These are phyloP conservation scores for Colletotrichum plurivorum DNA, from an alignment of 2,329 filamentous ascomycete genomes.

Conservation along the genomic window DNA sequence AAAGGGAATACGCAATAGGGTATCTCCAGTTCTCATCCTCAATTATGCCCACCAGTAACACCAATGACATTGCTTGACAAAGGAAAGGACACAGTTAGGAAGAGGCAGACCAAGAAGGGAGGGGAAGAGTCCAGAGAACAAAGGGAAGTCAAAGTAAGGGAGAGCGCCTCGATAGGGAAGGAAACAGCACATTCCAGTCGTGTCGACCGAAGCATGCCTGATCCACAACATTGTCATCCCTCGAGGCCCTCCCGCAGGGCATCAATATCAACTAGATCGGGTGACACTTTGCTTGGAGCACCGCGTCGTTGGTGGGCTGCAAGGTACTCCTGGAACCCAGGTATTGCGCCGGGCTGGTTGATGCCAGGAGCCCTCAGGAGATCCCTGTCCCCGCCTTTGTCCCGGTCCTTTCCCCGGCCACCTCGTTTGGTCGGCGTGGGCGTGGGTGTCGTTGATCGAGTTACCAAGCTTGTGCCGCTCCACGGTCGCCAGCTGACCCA, in stretches of 20 bases:
- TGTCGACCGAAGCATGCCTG: background rate
- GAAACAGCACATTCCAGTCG: background rate
- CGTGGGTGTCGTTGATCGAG: constrained; percentile 22
- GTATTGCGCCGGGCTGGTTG: constrained; percentile 82
- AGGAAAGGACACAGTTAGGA: background rate
- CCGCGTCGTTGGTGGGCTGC: constrained; percentile 64
- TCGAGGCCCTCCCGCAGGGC: constrained; percentile 73
- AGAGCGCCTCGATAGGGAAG: background rate
- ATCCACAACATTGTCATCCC: constrained; percentile 42
- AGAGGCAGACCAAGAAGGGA: too few relatives aligned
- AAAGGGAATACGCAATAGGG: constrained; percentile 24
- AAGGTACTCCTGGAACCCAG: constrained; percentile 76
- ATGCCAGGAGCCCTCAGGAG: constrained; percentile 76
- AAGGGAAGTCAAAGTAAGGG: background rate
- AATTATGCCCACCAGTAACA: constrained; percentile 26
- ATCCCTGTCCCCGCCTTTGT: constrained; percentile 51
- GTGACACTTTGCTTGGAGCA: constrained; percentile 69
- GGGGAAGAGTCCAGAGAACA: too few relatives aligned
- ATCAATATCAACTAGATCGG: constrained; percentile 71
- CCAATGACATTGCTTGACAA: constrained; percentile 8
- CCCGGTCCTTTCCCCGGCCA: constrained; percentile 42
- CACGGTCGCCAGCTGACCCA: constrained; percentile 66
- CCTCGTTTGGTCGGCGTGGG: constrained; percentile 40
- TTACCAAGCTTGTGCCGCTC: constrained; percentile 47
- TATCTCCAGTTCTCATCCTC: constrained; percentile 36